A percentile compares a stretch with the other conserved stretches of the same genome.
Conservation (phyloP, 352 stramenopile genomes). For the Phytophthora multivora region DNA sequence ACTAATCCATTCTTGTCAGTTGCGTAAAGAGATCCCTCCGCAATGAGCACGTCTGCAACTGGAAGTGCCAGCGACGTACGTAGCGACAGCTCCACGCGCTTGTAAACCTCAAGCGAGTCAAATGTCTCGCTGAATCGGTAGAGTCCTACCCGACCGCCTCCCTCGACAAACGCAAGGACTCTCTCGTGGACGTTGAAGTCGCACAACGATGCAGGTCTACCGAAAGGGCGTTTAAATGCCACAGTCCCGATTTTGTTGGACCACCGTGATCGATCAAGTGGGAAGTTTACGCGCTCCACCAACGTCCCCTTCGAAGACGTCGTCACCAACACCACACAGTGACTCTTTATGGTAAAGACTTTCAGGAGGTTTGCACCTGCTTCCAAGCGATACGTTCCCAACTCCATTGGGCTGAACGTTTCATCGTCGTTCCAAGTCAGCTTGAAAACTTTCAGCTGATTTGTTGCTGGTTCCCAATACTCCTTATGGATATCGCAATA, state of each 20-base stretch:
- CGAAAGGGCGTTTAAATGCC: slow-evolving; percentile 12
- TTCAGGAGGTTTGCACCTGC: slow-evolving; percentile 19
- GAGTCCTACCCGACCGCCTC: slow-evolving; percentile 23
- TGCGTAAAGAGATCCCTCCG: slow-evolving; percentile 40
- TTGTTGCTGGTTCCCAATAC: slow-evolving; percentile 30
- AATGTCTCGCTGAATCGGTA: slow-evolving; percentile 39
- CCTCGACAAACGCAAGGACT: slow-evolving; percentile 32
- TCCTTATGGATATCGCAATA: slow-evolving; percentile 22
- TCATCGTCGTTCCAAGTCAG: slow-evolving; percentile 14
- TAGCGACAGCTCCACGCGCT: slow-evolving; percentile 28
- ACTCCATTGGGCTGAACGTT: neutral
- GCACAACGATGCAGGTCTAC: slow-evolving; percentile 13
- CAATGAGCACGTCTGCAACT: slow-evolving; percentile 21
- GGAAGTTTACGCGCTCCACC: slow-evolving; percentile 32
- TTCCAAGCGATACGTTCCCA: slow-evolving; percentile 28
- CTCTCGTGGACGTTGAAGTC: slow-evolving; percentile 32
- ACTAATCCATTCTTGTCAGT: slow-evolving; percentile 33
- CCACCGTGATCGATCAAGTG: neutral
- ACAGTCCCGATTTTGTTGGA: slow-evolving; percentile 1
- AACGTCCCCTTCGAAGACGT: slow-evolving; percentile 14
- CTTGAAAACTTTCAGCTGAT: slow-evolving; percentile 37
- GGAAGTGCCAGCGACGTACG: slow-evolving; percentile 30
- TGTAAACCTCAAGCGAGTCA: slow-evolving; percentile 34
- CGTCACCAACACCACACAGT: slow-evolving; percentile 36
- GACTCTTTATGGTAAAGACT: slow-evolving; percentile 30